Evolutionary conservation across 2,329 filamentous ascomycete species (phyloP).

Genomic region (Fusarium illudens): DNA sequence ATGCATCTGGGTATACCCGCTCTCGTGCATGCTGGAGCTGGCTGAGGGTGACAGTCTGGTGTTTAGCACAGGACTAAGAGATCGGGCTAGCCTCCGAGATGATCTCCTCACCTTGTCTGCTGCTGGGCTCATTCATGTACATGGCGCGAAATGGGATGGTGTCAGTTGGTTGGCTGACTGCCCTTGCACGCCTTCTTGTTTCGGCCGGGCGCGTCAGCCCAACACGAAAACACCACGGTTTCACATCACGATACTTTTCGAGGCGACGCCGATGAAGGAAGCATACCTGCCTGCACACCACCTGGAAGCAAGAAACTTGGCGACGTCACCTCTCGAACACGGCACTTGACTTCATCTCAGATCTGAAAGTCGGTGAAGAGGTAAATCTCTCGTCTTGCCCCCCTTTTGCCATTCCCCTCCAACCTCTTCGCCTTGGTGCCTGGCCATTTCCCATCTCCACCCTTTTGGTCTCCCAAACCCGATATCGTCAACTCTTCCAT

Average conservation of each 20-base stretch:
- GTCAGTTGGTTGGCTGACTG: constrained; percentile 33
- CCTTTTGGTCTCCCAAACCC: constrained; percentile 16
- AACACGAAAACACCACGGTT: constrained; percentile 22
- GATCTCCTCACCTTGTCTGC: constrained; percentile 24
- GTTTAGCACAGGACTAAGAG: constrained; percentile 21
- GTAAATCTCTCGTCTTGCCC: constrained; percentile 6
- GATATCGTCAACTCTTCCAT: constrained; percentile 27
- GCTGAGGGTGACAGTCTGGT: constrained; percentile 1
- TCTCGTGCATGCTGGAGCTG: constrained; percentile 27
- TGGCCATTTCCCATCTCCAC: constrained; percentile 26
- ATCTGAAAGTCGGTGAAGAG: constrained; percentile 20
- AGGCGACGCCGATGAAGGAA: not conserved
- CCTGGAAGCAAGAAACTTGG: not conserved
- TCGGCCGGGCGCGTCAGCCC: constrained; percentile 14
- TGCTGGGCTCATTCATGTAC: not conserved
- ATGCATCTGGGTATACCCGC: constrained; percentile 37
- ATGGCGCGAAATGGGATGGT: constrained; percentile 11
- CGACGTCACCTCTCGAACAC: not conserved
- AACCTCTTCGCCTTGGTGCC: constrained; percentile 32
- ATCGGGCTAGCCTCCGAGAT: constrained; percentile 23
- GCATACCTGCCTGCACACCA: not conserved
- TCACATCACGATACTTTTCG: constrained; percentile 21
- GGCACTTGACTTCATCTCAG: not conserved
- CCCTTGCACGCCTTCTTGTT: constrained; percentile 33
- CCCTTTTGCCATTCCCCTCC: constrained; percentile 20